These are phyloP conservation scores for Candida sanyaensis DNA, from an alignment of 1,139 yeast species.

Conservation along the genomic window DNA sequence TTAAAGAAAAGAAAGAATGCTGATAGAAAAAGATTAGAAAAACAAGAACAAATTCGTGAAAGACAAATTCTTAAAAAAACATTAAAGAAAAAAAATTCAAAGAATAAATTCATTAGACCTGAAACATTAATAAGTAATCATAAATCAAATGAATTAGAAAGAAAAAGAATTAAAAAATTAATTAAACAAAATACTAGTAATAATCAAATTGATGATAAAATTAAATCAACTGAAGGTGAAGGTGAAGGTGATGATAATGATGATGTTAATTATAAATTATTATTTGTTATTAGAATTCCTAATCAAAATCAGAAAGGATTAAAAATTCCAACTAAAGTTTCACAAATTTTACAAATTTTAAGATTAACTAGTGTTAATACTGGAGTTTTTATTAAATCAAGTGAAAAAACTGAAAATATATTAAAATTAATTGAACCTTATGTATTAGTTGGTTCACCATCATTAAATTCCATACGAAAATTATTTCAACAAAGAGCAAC, in stretches of 20 bases:
- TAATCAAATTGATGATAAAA: conserved; percentile 12
- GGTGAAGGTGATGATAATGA: too few species aligned
- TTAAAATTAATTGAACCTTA: conserved; percentile 71
- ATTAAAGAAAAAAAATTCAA: conserved; percentile 34
- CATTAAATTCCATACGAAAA: conserved; percentile 67
- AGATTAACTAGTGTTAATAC: conserved; percentile 61
- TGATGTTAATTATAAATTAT: conserved; percentile 49
- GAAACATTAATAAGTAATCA: conserved; percentile 70
- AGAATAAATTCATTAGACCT: conserved; percentile 62
- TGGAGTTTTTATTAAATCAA: conserved; percentile 71
- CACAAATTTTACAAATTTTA: conserved; percentile 55
- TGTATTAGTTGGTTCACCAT: conserved; percentile 72
- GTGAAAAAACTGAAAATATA: conserved; percentile 56
- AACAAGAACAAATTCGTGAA: conserved; percentile 51
- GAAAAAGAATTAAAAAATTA: conserved; percentile 65
- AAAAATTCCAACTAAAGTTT: conserved; percentile 67
- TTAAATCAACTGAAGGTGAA: conserved; percentile 17
- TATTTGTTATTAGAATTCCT: conserved; percentile 69
- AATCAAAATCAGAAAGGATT: conserved; percentile 51
- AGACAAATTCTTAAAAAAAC: conserved; percentile 35
- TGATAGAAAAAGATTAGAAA: conserved; percentile 67
- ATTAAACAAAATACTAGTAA: conserved; percentile 43
- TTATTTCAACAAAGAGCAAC: conserved; percentile 76
- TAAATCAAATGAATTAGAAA: conserved; percentile 65
- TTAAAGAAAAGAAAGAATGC: conserved; percentile 77